A percentile compares a stretch with the other conserved stretches of the same genome.
Evolutionary conservation across 2,329 filamentous ascomycete species (phyloP).

Genomic region (Alternaria solani): DNA sequence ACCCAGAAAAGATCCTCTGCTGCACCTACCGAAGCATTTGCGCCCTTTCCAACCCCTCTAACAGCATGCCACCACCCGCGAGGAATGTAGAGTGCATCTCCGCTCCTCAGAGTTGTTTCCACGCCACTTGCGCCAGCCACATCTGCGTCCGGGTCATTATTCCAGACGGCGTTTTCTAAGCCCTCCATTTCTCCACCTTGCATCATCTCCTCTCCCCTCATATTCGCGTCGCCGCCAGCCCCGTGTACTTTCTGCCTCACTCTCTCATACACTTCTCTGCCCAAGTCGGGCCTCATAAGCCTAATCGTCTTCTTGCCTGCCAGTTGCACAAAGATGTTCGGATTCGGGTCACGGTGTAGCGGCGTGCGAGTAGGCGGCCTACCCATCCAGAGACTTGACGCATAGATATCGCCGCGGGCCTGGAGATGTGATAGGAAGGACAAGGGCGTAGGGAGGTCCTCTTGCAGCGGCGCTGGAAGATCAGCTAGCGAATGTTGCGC

Average conservation of each 20-base stretch:
- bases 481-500: slow-evolving; percentile 79
- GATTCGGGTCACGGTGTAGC: slow-evolving; percentile 90
- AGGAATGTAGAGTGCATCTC: slow-evolving; percentile 80
- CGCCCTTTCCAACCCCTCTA: slow-evolving; percentile 66
- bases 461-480: slow-evolving; percentile 68
- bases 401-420: slow-evolving; percentile 85
- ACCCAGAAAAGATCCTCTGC: neutral
- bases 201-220: slow-evolving; percentile 93
- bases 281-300: slow-evolving; percentile 71
- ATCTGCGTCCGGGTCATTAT: slow-evolving; percentile 21
- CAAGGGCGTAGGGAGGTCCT: slow-evolving; percentile 73
- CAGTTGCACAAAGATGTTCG: slow-evolving; percentile 89
- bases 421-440: slow-evolving; percentile 63
- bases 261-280: slow-evolving; percentile 68
- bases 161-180: slow-evolving; percentile 78
- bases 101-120: slow-evolving; percentile 63
- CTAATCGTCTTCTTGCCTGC: slow-evolving; percentile 75
- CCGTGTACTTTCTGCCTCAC: slow-evolving; percentile 55
- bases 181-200: slow-evolving; percentile 72
- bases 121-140: slow-evolving; percentile 27
- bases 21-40: slow-evolving; percentile 64
- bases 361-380: slow-evolving; percentile 87
- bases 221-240: slow-evolving; percentile 53
- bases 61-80: slow-evolving; percentile 89
- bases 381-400: slow-evolving; percentile 87